Evolutionary conservation across 2,329 filamentous ascomycete species (phyloP).

Genomic region (Fusarium continuum): DNA sequence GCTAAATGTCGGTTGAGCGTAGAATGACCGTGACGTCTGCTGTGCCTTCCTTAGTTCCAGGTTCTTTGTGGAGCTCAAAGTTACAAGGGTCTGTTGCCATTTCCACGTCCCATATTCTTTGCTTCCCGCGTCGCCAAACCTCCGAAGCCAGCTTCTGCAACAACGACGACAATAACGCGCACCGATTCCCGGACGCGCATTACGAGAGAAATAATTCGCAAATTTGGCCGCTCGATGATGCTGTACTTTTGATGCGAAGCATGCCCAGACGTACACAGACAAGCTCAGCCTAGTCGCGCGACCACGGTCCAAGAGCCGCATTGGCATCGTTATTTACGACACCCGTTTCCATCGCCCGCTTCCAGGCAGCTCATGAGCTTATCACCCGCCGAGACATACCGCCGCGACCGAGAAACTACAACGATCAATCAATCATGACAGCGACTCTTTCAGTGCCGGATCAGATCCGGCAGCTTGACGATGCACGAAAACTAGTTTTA

Average conservation of each 20-base stretch:
- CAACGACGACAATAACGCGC: conserved; percentile 16
- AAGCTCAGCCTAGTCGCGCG: conserved; percentile 47
- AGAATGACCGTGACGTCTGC: conserved; percentile 29
- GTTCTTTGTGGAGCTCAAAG: conserved; percentile 29
- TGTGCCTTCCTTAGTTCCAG: conserved; percentile 27
- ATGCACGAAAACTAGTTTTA: conserved; percentile 88
- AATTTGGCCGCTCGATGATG: conserved; percentile 13
- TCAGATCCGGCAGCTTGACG: conserved; percentile 87
- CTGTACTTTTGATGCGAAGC: conserved; percentile 40
- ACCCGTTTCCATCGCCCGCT: conserved; percentile 8
- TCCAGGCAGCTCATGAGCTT: conserved; percentile 19
- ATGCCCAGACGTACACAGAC: conserved; percentile 41
- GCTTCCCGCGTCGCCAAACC: conserved; percentile 42
- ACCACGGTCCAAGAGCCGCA: conserved; percentile 38
- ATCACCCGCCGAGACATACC: not conserved
- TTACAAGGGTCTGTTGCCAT: conserved; percentile 36
- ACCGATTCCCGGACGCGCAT: conserved; percentile 1
- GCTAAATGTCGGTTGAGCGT: conserved; percentile 40
- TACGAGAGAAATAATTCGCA: not conserved
- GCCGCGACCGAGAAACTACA: conserved; percentile 12
- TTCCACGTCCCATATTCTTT: conserved; percentile 40
- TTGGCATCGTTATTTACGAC: conserved; percentile 31
- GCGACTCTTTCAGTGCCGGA: conserved; percentile 71
- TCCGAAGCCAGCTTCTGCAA: conserved; percentile 25
- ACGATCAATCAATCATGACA: conserved; percentile 54